Base-by-base conservation (phyloP, 2,329 filamentous ascomycete genomes). In the Exophiala mesophila region DNA sequence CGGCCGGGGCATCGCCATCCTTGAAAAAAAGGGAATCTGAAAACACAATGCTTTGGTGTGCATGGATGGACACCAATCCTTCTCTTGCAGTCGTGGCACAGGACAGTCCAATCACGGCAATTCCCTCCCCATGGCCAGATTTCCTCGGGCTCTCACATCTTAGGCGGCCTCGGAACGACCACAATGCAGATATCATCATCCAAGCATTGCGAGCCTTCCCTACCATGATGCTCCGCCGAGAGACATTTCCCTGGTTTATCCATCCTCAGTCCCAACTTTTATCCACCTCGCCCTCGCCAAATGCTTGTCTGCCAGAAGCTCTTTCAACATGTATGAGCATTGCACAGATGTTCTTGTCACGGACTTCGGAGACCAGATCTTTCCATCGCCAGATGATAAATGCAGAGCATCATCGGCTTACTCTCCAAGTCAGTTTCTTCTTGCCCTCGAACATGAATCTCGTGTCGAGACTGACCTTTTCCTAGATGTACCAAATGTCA, bases 201-300 rank as follows among this genome's bases (percentile, higher is more conserved):
- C 34, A 47, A 28, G 24, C 44, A 10, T 31, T 56, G 9, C 44
- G 53, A 8, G 28, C 52, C 6, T 54, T 48, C 19, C 55, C 56
- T 3, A 30, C 31, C 8, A 55, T 54, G 52, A 54, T 58, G 52
- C 36, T 52, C 5, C 44, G 53, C 18, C 50, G 47, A 41, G 47
- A 56, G 33, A 57, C 48, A 2, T 49, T 58, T 20, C 55, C 56
- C 21, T 51, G 45, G 15, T 55, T 56, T 33, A 55, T 58, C 18
- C 54, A 58, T 42, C 48, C 44, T 3, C 29, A 32, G 10, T 35
- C 19, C 9, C 36, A 45, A 17, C 34, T 38, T 16, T 17, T 39
- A 16, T 19, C 36, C 5, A 26, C 6, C 7, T 12, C 6, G 12
- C 6, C 9, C 7, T 18, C 40, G 10, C n/a, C 21, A 29, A 12